Base-by-base conservation (phyloP, 2,329 filamentous ascomycete genomes). In the Diplodia intermedia region DNA sequence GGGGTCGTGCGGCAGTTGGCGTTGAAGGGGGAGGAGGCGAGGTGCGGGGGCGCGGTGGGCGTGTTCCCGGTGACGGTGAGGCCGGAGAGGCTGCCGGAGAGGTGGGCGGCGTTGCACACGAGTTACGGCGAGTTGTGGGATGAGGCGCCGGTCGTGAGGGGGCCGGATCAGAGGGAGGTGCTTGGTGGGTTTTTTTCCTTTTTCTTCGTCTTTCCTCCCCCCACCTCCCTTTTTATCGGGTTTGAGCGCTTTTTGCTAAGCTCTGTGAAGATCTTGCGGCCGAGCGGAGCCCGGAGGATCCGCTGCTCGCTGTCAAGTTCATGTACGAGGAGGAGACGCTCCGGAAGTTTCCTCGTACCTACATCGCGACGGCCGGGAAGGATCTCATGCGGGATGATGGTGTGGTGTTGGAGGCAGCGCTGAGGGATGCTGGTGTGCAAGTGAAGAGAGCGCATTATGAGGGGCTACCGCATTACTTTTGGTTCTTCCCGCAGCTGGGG, bases 391-490 rank as follows among this genome's bases (percentile, higher is more conserved):
- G 74, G 18, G 75, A 77, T 68, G 75, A 77, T 71, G 74, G 73
- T 0, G 70, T 61, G 55, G 72, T 78, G 1, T 43, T 78, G 43
- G 75, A 73, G 70, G 60, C 62, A 12, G 71, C 72, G 67, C 68
- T 78, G 69, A 71, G 70, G 53, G 71, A 77, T 18, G 70, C 70
- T 1, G 75, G 75, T 0, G 71, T 74, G 5, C 57, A 63, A 65
- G 72, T 72, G 6, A 74, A 73, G 69, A 70, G 70, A 26, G 74
- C 77, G 47, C 67, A 70, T 38, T 76, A 77, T 69, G 69, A 71
- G 4, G 76, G 75, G 1, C 55, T 75, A 50, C 75, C 76, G 50
- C 76, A 79, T 70, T 79, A 76, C 43, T 79, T 75, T 55, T 77
- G 72, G 73, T 29, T 74, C 47, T 65, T 54, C n/a, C 50, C 62